A percentile compares a stretch with the other conserved stretches of the same genome.
Conservation (phyloP, 805 yeast genomes). For the Barnettozyma wickerhamii region DNA sequence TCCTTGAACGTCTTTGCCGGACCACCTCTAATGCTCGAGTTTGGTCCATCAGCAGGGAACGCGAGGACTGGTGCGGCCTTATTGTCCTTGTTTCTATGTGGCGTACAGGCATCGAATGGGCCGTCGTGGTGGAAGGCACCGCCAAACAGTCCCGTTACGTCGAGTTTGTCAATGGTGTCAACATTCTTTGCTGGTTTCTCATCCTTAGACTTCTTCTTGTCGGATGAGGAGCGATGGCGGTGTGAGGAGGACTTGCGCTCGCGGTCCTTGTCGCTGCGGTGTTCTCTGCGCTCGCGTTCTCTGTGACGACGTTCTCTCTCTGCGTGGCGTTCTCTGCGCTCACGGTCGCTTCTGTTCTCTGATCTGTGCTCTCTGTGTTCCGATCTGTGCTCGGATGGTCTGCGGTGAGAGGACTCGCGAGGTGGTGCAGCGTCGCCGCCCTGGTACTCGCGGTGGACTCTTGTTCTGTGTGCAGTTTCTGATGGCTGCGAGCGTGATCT, state of each 20-base stretch:
- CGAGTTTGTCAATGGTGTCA: conserved; percentile 92
- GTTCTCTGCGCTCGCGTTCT: conserved; percentile 18
- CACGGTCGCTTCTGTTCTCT: not conserved
- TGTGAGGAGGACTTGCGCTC: conserved; percentile 13
- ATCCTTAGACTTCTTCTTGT: conserved; percentile 28
- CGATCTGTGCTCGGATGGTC: conserved; percentile 1
- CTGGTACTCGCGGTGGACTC: conserved; percentile 5
- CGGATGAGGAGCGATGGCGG: conserved; percentile 16
- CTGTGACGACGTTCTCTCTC: conserved; percentile 17
- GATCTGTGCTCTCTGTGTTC: conserved; percentile 5
- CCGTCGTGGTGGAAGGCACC: conserved; percentile 98
- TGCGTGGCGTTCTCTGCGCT: conserved; percentile 11
- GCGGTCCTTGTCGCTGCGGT: conserved; percentile 11
- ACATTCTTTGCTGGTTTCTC: conserved; percentile 63
- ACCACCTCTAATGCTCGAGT: conserved; percentile 72
- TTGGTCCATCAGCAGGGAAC: conserved; percentile 94
- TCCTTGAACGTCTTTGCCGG: conserved; percentile 54
- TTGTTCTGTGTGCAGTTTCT: conserved; percentile 1
- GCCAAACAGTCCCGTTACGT: conserved; percentile 93
- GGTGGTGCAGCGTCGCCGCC: conserved; percentile 11
- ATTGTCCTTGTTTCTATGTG: conserved; percentile 80
- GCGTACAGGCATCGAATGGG: conserved; percentile 97
- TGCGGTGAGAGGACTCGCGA: conserved; percentile 3
- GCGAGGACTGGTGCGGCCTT: conserved; percentile 90
- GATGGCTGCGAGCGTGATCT: conserved; percentile 21